These are phyloP conservation scores for Erysimum cheiri DNA, from an alignment of 441 rosid species.

Conservation along the genomic window DNA sequence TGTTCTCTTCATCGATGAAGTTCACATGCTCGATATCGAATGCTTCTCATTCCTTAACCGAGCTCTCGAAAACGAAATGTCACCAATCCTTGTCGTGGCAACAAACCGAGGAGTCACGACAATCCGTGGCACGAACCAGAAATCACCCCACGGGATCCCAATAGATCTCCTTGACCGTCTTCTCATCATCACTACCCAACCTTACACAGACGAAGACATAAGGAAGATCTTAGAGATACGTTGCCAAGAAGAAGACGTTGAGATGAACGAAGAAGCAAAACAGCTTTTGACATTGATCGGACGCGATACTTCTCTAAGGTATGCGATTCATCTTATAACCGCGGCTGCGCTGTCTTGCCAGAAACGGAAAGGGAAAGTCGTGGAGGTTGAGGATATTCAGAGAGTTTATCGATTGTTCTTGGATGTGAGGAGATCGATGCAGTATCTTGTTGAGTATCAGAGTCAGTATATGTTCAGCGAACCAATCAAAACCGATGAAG, in stretches of 20 bases:
- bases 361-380: constrained; percentile 77
- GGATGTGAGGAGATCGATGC: constrained; percentile 92
- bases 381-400: constrained; percentile 76
- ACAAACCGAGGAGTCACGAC: constrained; percentile 91
- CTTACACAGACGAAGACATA: constrained; percentile 80
- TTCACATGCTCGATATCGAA: constrained; percentile 96
- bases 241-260: constrained; percentile 94
- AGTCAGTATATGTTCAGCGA: constrained; percentile 75
- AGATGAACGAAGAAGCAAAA: constrained; percentile 84
- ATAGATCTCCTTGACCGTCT: constrained; percentile 93
- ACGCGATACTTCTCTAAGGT: constrained; percentile 89
- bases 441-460: constrained; percentile 88
- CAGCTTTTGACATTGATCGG: constrained; percentile 76
- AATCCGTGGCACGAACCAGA: constrained; percentile 91
- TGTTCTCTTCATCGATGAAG: constrained; percentile 94
- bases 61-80: constrained; percentile 95
- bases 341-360: constrained; percentile 81
- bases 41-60: constrained; percentile 97
- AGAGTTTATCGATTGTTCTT: constrained; percentile 77
- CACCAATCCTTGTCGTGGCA: constrained; percentile 91
- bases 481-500: constrained; percentile 46
- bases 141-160: constrained; percentile 93
- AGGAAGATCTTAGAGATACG: constrained; percentile 83
- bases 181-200: constrained; percentile 82
- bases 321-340: constrained; percentile 87